These are phyloP conservation scores for Conticribra guillardii DNA, from an alignment of 108 stramenopile species.

Conservation along the genomic window DNA sequence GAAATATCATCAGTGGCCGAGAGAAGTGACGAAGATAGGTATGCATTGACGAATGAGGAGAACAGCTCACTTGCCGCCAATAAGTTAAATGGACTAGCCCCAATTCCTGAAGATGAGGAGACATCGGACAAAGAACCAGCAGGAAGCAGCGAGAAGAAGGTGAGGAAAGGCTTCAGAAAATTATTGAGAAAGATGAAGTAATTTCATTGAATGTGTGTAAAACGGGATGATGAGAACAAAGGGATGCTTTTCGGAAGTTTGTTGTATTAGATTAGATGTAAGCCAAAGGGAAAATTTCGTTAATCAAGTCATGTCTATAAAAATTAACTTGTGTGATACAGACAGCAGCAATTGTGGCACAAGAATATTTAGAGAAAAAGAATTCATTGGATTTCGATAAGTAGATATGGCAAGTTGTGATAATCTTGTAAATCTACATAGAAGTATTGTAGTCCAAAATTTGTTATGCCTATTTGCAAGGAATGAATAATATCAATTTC, in stretches of 20 bases:
- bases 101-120: constrained; percentile 24
- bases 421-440: too few species aligned
- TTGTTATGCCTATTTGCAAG: too few species aligned
- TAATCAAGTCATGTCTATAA: too few species aligned
- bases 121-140: constrained; percentile 3
- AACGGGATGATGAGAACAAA: neutral
- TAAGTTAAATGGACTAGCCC: constrained; percentile 22
- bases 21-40: constrained; percentile 14
- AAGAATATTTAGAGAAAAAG: too few species aligned
- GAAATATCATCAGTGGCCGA: neutral
- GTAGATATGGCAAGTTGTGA: too few species aligned
- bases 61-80: constrained; percentile 10
- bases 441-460: too few species aligned
- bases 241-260: neutral
- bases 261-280: too few species aligned
- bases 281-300: too few species aligned
- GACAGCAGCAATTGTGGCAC: too few species aligned
- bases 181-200: constrained; percentile 18
- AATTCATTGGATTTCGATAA: too few species aligned
- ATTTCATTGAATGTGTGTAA: neutral
- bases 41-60: constrained; percentile 23
- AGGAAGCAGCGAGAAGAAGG: constrained; percentile 13
- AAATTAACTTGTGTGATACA: too few species aligned
- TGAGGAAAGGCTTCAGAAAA: constrained; percentile 30
- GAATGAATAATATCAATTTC: too few species aligned